Base-by-base conservation (phyloP, 306 rosid genomes). In the Potentilla sterilis region DNA sequence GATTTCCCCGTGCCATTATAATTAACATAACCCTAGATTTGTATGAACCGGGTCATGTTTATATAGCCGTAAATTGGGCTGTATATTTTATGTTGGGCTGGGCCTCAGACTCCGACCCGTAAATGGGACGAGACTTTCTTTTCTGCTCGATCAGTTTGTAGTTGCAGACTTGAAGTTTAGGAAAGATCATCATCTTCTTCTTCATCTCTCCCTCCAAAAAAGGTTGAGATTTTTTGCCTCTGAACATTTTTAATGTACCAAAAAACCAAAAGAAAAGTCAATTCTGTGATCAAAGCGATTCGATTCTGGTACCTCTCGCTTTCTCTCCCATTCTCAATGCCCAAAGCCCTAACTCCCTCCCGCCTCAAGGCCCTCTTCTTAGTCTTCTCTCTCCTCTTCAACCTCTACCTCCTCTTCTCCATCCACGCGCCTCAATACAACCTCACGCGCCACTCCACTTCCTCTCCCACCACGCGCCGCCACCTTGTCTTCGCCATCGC, bases 1-100 rank as follows among this genome's bases (percentile, higher is more conserved):
- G 98, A 81, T 90, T 90, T 78, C 98, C 97, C 54, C 97, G 85
- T 70, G 82, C 92, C 67, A 92, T 92, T 83, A 78, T 90, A 12
- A n/a, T n/a, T n/a, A n/a, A 16, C 66, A 59, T 9, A 10, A 21
- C 2, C 32, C 62, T 49, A 5, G 55, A 15, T 18, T 49, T 49
- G 24, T 54, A 54, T 19, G 7, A 21, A n/a, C 28, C 28, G 5
- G 5, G 4, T 37, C 40, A 37, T 37, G 40, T 37, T 37, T 37
- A 37, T 37, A 37, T 37, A 37, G 40, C 40, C 40, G 40, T 37
- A 3, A 12, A 49, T 15, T 49, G 55, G 54, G 57, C 54, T 49
- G 19, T 16, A 49, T 5, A 15, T 15, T 16, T 0, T 49, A 49
- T 16, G 8, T 49, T 49, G n/a, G 54, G 7, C 52, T 51, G 55